A percentile compares a stretch with the other conserved stretches of the same genome.
Conservation (phyloP, 768 basidiomycete genomes). For the Xanthoconium purpureum region DNA sequence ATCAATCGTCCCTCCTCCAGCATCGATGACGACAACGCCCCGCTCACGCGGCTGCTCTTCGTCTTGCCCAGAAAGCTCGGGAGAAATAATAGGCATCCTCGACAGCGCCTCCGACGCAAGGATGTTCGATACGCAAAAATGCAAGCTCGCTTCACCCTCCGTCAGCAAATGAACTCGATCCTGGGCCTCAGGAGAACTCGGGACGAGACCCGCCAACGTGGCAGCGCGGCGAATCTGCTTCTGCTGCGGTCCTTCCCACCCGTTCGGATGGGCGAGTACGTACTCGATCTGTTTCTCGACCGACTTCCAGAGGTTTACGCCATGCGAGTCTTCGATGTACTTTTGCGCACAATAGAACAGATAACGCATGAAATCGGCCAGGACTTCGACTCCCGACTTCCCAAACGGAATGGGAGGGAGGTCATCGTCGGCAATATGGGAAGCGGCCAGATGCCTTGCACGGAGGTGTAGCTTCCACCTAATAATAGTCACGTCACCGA, state of each 20-base stretch:
- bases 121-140: conserved; percentile 52
- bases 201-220: conserved; percentile 48
- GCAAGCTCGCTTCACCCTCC: conserved; percentile 61
- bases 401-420: conserved; percentile 41
- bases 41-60: conserved; percentile 24
- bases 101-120: conserved; percentile 35
- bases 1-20: conserved; percentile 46
- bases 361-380: conserved; percentile 48
- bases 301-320: conserved; percentile 43
- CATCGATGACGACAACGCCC: conserved; percentile 48
- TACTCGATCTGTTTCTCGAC: conserved; percentile 44
- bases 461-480: conserved; percentile 42
- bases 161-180: conserved; percentile 54
- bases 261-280: conserved; percentile 61
- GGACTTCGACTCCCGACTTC: conserved; percentile 41
- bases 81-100: conserved; percentile 14
- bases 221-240: conserved; percentile 54
- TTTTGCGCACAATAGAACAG: conserved; percentile 41
- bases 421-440: conserved; percentile 32
- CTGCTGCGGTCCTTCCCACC: conserved; percentile 63
- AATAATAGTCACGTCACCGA: not conserved
- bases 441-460: conserved; percentile 31
- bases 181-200: conserved; percentile 36
- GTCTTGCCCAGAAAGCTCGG: conserved; percentile 20
- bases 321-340: conserved; percentile 51